These are phyloP conservation scores for Capsella bursapastoris DNA, from an alignment of 345 rosid genomes.

Conservation along the genomic window DNA sequence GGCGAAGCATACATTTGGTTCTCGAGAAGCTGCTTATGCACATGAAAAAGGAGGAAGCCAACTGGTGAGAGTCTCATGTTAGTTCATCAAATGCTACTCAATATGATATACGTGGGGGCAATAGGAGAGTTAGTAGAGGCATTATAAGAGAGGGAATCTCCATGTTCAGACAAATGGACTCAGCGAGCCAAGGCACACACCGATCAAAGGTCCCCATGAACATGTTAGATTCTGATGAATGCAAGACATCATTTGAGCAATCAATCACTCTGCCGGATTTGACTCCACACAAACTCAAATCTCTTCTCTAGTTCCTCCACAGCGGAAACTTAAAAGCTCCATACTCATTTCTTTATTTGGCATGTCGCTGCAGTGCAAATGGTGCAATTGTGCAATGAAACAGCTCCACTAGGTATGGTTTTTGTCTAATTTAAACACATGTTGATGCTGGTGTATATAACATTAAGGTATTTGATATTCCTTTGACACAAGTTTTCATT, in stretches of 20 bases:
- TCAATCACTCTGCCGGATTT: conserved; percentile 36
- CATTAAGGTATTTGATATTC: no score
- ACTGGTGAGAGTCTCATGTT: conserved; percentile 17
- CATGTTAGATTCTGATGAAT: conserved; percentile 46
- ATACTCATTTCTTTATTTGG: background rate
- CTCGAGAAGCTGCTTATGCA: conserved; percentile 56
- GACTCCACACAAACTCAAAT: conserved; percentile 27
- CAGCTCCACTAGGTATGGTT: no score
- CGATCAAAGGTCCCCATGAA: conserved; percentile 37
- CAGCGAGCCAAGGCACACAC: conserved; percentile 16
- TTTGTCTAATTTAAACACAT: no score
- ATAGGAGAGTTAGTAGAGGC: background rate
- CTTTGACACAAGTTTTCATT: no score
- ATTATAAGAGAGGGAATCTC: conserved; percentile 10
- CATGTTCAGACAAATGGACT: conserved; percentile 13
- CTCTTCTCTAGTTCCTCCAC: conserved; percentile 40
- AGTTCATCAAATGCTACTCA: background rate
- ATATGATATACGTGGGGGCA: background rate
- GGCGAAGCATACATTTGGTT: conserved; percentile 45
- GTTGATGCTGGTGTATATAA: no score
- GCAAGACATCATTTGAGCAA: conserved; percentile 33
- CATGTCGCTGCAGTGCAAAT: no score
- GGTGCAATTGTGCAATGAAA: no score
- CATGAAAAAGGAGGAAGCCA: conserved; percentile 41
- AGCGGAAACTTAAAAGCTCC: conserved; percentile 31